These are phyloP conservation scores for Aspergillaceae sp. DNA, from an alignment of 2,329 filamentous ascomycete species.

Conservation along the genomic window DNA sequence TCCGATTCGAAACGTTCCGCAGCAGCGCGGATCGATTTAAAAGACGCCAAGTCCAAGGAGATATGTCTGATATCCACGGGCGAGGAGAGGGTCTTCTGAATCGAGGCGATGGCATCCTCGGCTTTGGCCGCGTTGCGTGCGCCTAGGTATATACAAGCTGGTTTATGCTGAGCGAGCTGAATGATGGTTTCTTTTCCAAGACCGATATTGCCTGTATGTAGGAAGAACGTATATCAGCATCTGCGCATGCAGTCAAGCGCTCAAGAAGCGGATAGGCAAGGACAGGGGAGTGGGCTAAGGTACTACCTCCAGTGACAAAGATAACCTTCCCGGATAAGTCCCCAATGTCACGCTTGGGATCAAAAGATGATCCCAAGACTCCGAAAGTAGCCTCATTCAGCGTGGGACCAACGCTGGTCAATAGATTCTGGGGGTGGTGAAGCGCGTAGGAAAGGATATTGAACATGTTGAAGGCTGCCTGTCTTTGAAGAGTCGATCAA, in stretches of 20 bases:
- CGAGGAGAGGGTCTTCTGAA: constrained; percentile 24
- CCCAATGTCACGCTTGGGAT: constrained; percentile 38
- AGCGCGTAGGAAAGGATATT: constrained; percentile 11
- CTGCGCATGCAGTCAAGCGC: background rate
- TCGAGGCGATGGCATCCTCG: constrained; percentile 37
- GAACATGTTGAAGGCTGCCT: too few species aligned
- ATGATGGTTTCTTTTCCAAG: constrained; percentile 41
- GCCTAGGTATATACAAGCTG: constrained; percentile 48
- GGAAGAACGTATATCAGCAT: background rate
- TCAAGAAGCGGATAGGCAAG: background rate
- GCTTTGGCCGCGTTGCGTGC: constrained; percentile 40
- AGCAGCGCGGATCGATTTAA: constrained; percentile 40
- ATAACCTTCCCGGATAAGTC: constrained; percentile 43
- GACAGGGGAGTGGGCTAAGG: too few species aligned
- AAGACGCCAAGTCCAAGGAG: constrained; percentile 43
- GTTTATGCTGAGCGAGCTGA: constrained; percentile 43
- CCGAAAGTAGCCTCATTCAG: constrained; percentile 28
- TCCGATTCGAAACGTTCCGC: constrained; percentile 34
- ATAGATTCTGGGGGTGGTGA: constrained; percentile 22
- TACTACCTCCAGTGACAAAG: constrained; percentile 43
- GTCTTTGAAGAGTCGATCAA: too few species aligned
- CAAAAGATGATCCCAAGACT: constrained; percentile 27
- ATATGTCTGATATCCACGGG: constrained; percentile 37
- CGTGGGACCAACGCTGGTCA: constrained; percentile 25
- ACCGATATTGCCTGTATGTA: constrained; percentile 35